A percentile compares a stretch with the other conserved stretches of the same genome.
Evolutionary conservation across 2,329 filamentous ascomycete genomes (phyloP).

Genomic region (Aspergillus sp.): DNA sequence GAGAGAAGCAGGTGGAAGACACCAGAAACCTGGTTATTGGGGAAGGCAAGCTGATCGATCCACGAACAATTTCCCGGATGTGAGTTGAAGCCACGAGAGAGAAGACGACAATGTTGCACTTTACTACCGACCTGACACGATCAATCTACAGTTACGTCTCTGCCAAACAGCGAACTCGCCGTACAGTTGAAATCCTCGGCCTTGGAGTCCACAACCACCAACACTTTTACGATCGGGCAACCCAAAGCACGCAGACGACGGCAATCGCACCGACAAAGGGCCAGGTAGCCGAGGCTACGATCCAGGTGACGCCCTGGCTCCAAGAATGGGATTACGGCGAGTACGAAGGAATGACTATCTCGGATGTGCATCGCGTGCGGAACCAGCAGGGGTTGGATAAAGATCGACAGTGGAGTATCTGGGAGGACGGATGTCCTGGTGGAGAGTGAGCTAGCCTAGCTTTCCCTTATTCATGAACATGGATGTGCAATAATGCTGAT

Average conservation of each 20-base stretch:
- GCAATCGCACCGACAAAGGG: not conserved
- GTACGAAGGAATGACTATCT: slow-evolving; percentile 70
- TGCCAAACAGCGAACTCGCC: slow-evolving; percentile 4
- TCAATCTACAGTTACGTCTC: slow-evolving; percentile 6
- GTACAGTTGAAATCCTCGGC: slow-evolving; percentile 8
- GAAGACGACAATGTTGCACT: no score
- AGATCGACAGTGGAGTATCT: slow-evolving; percentile 10
- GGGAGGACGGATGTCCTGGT: slow-evolving; percentile 12
- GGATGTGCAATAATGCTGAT: not conserved
- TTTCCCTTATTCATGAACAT: not conserved
- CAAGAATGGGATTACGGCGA: slow-evolving; percentile 78
- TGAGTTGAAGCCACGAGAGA: not conserved
- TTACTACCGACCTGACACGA: no score
- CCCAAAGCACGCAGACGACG: not conserved
- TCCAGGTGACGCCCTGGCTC: slow-evolving; percentile 54
- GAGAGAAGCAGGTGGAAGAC: slow-evolving; percentile 2
- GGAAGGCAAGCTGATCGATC: slow-evolving; percentile 4
- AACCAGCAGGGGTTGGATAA: slow-evolving; percentile 1
- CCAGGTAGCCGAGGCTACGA: not conserved
- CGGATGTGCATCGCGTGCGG: slow-evolving; percentile 52
- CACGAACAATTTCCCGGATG: slow-evolving; percentile 4
- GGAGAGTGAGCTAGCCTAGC: slow-evolving; percentile 8
- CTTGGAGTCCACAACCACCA: slow-evolving; percentile 7
- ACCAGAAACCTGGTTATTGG: slow-evolving; percentile 2
- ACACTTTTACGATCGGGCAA: slow-evolving; percentile 4